phyloP scores from a whole-genome alignment of 1,139 yeast genomes.

The Saccharomyces hybrid region DNA sequence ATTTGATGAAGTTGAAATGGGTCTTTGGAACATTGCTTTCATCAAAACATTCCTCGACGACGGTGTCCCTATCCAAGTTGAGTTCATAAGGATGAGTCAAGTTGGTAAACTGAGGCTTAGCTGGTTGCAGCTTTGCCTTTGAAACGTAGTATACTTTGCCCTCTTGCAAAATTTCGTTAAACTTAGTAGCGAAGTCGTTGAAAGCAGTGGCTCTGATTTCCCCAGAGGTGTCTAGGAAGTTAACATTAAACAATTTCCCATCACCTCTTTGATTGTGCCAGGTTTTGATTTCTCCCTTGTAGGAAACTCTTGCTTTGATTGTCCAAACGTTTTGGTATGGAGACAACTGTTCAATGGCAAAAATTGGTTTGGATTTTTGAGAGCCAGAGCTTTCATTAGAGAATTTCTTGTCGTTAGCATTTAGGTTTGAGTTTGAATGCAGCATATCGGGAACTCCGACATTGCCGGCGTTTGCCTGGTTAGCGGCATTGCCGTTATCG shows the following conservation, averaged over 20 bases:
- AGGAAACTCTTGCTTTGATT: slow-evolving; percentile 83
- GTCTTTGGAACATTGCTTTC: slow-evolving; percentile 66
- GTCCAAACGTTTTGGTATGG: slow-evolving; percentile 92
- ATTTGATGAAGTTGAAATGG: slow-evolving; percentile 65
- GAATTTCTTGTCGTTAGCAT: slow-evolving; percentile 5
- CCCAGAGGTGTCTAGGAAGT: slow-evolving; percentile 87
- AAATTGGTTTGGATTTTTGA: slow-evolving; percentile 37
- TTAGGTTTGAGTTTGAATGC: slow-evolving; percentile 3
- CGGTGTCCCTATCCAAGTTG: slow-evolving; percentile 70
- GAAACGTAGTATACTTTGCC: slow-evolving; percentile 84
- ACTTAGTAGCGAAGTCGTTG: slow-evolving; percentile 76
- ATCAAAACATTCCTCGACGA: slow-evolving; percentile 65
- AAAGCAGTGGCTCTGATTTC: slow-evolving; percentile 96
- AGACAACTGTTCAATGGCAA: slow-evolving; percentile 79
- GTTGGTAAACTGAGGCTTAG: slow-evolving; percentile 81
- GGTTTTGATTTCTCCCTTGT: slow-evolving; percentile 78
- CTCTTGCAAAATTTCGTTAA: slow-evolving; percentile 68
- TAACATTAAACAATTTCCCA: slow-evolving; percentile 83
- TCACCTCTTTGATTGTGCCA: slow-evolving; percentile 85
- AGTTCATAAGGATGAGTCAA: slow-evolving; percentile 86
- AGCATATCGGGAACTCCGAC: background rate
- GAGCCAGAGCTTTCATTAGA: slow-evolving; percentile 15
- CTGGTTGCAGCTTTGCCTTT: slow-evolving; percentile 70
- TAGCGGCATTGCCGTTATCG: background rate
- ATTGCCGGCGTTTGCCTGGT: background rate